Conservation (phyloP, 2,329 filamentous ascomycete genomes). For the Apiospora arundinis region DNA sequence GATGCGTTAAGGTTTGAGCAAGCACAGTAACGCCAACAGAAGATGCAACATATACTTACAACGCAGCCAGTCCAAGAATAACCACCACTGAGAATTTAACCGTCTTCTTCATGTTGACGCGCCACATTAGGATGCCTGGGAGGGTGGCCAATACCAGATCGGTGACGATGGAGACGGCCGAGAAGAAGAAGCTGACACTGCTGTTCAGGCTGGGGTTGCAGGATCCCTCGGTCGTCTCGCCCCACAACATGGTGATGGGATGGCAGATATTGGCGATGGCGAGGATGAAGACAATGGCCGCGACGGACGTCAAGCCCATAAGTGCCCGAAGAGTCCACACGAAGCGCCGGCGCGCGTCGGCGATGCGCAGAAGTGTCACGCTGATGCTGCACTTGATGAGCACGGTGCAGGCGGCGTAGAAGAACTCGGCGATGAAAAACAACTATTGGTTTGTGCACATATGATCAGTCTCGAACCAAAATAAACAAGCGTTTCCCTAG, state of each 20-base stretch:
- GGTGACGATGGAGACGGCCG: slow-evolving; percentile 44
- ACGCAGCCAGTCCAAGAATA: slow-evolving; percentile 50
- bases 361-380: slow-evolving; percentile 40
- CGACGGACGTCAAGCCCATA: slow-evolving; percentile 31
- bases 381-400: slow-evolving; percentile 40
- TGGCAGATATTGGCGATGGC: slow-evolving; percentile 40
- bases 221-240: slow-evolving; percentile 34
- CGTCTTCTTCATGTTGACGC: slow-evolving; percentile 49
- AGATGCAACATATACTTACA: slow-evolving; percentile 37
- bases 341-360: slow-evolving; percentile 37
- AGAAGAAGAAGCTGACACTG: slow-evolving; percentile 42
- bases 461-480: not conserved
- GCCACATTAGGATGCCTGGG: slow-evolving; percentile 46
- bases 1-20: too few species aligned
- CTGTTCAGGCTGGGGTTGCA: slow-evolving; percentile 39
- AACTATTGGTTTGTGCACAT: slow-evolving; percentile 31
- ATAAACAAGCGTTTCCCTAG: not conserved
- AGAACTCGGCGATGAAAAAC: slow-evolving; percentile 47
- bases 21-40: too few species aligned
- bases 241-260: slow-evolving; percentile 40
- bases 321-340: slow-evolving; percentile 36
- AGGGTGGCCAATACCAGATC: slow-evolving; percentile 44
- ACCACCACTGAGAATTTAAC: slow-evolving; percentile 52
- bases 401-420: slow-evolving; percentile 42
- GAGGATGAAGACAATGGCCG: slow-evolving; percentile 37